Base-by-base conservation (phyloP, 768 basidiomycete species). In the Clitopilus passeckerianus region DNA sequence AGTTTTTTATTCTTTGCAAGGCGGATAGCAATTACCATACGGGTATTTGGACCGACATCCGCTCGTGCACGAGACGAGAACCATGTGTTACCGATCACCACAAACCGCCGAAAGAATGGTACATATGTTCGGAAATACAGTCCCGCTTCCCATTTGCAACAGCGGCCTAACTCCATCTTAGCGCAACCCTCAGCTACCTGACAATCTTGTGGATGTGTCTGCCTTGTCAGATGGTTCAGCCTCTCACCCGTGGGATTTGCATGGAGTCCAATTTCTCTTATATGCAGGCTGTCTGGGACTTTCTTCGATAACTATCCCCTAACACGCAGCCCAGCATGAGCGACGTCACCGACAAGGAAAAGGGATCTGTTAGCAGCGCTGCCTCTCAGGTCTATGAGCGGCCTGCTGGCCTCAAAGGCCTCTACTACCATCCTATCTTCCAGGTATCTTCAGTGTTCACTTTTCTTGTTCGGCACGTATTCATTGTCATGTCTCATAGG, bases 351-450 rank as follows among this genome's bases (percentile, higher is more conserved):
- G 66, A 66, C 22, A 64, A 59, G 35, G 67, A 68, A 59, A 65
- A 65, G 57, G 60, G 59, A 57, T 66, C 53, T 60, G 52, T 44
- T 16, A 61, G 57, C 34, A 44, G 62, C 35, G 53, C 59, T 59
- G 62, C 59, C 27, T 34, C 62, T 22, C 59, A 63, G 30, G 52
- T 63, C 59, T 67, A 60, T 41, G 66, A 68, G 53, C 64, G 64
- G 7, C 67, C 66, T 33, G 61, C 43, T 33, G 67, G 67, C n/a
- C 24, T 67, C 22, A 67, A 56, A 56, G 66, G 67, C 34, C 33
- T 61, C 1, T 68, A 68, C 55, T 61, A 64, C 33, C 67, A 68
- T 56, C 67, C 67, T 43, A 57, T 67, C 22, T 67, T 66, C 15
- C 67, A 68, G 64, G 67, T 63, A 41, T 37, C 52, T 55, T 24